phyloP scores from a whole-genome alignment of 1,284 basidiomycete genomes.

The Pascua sp. region DNA sequence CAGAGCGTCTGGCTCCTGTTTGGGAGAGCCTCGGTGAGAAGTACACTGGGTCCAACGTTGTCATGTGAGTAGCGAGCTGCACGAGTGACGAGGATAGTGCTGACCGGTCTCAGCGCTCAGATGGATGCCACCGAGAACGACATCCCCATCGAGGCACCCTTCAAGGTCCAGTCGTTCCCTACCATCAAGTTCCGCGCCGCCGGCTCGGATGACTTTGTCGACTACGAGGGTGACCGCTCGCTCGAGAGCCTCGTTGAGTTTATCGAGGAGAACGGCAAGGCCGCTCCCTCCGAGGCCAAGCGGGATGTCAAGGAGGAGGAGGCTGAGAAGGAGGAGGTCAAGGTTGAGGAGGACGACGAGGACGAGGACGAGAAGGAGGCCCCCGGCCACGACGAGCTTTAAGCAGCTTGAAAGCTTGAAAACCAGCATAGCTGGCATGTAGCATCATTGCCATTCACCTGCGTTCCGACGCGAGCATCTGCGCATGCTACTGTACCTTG shows the following conservation, averaged over 20 bases:
- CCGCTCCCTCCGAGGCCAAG: conserved; percentile 22
- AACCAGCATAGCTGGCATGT: too few species aligned
- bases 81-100: neutral
- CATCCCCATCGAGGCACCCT: conserved; percentile 77
- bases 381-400: conserved; percentile 46
- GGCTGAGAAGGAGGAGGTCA: conserved; percentile 26
- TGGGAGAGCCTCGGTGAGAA: conserved; percentile 90
- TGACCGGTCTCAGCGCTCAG: conserved; percentile 69
- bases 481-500: neutral
- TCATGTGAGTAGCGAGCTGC: conserved; percentile 61
- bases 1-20: conserved; percentile 73
- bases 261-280: conserved; percentile 74
- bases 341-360: conserved; percentile 5
- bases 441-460: too few species aligned
- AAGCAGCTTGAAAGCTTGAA: conserved; percentile 4
- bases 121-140: conserved; percentile 98
- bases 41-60: conserved; percentile 74
- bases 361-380: conserved; percentile 26
- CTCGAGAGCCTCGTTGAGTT: conserved; percentile 81
- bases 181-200: conserved; percentile 97
- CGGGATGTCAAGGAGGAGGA: conserved; percentile 18
- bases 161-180: conserved; percentile 80
- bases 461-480: neutral
- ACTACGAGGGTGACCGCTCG: conserved; percentile 88
- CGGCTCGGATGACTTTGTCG: conserved; percentile 77